Evolutionary conservation across 2,329 filamentous ascomycete species (phyloP).

Genomic region (Biscogniauxia sp.): DNA sequence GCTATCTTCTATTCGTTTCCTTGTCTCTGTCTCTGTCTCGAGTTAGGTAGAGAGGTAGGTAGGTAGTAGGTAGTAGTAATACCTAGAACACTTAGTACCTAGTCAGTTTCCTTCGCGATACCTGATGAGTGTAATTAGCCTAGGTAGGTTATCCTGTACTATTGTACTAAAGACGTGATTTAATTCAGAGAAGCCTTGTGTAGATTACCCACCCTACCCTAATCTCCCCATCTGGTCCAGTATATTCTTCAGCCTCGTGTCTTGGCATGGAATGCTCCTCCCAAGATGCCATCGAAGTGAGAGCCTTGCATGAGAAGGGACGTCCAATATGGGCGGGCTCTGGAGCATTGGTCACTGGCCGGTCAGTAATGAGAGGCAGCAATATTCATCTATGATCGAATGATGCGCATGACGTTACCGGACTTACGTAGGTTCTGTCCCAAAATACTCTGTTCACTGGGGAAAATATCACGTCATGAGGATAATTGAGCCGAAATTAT

Average conservation of each 20-base stretch:
- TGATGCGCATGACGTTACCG: not conserved
- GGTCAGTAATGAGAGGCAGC: not conserved
- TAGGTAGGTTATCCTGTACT: not conserved
- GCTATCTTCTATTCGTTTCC: not conserved
- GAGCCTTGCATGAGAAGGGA: conserved; percentile 1
- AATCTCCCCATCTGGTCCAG: not conserved
- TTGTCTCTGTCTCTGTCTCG: not conserved
- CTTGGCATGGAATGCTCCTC: not conserved
- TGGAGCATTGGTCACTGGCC: not conserved
- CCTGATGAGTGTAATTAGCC: too few relatives aligned
- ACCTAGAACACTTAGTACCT: not conserved
- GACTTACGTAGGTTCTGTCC: not conserved
- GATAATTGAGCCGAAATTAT: not conserved
- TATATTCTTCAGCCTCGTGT: not conserved
- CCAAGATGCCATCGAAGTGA: not conserved
- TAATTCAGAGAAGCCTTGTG: not conserved
- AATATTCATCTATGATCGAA: not conserved
- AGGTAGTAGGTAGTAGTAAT: not conserved
- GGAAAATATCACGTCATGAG: not conserved
- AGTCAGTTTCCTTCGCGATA: not conserved
- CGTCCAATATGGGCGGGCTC: not conserved
- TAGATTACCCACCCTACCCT: not conserved
- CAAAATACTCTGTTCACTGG: not conserved
- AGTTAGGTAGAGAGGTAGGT: too few relatives aligned
- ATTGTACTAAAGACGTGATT: too few relatives aligned